Base-by-base conservation (phyloP, 2,329 filamentous ascomycete species). In the Aphanocladium album region DNA sequence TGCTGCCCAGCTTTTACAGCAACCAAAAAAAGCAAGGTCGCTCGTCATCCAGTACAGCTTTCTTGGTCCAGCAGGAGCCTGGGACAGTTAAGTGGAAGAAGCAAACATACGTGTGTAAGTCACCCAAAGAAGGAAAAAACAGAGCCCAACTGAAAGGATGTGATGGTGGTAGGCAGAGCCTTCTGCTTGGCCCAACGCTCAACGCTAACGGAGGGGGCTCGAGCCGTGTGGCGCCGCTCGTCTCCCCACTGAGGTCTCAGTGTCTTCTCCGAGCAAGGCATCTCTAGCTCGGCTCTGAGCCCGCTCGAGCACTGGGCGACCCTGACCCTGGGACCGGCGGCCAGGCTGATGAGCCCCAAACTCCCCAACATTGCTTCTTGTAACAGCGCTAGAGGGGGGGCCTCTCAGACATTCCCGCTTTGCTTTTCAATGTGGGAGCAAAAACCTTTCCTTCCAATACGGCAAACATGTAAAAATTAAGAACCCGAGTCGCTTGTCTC, bases 391-490 rank as follows among this genome's bases (percentile, higher is more conserved):
- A 41, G 14, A 23, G 23, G 30, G 14, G 21, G 33, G 21, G 27
- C 50, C 52, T 60, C 52, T 56, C 51, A 60, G 59, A 60, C 52
- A 56, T 60, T 41, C 19, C 51, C 45, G 21, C 45, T 55, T 53
- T 54, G 50, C 59, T 55, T 49, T 56, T 54, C 14, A n/a, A 41
- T 43, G 47, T 21, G 56, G 35, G 52, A 49, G 43, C 33, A n/a
- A n/a, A 45, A 25, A 33, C n/a, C 41, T 50, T 51, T 25, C 33
- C 49, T 33, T 33, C 33, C 41, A 60, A 39, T 46, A 51, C 23
- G 47, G 14, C 25, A 51, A 35, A 5, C 16, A 35, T n/a, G 17
- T 35, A 16, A 21, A 45, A 39, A 52, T n/a, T 16, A 53, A 39
- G 9, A 58, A 56, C 23, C n/a, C 50, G 35, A 60, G 57, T 51